These are phyloP conservation scores for Suillus alpinus DNA, from an alignment of 768 basidiomycete species.

Conservation along the genomic window DNA sequence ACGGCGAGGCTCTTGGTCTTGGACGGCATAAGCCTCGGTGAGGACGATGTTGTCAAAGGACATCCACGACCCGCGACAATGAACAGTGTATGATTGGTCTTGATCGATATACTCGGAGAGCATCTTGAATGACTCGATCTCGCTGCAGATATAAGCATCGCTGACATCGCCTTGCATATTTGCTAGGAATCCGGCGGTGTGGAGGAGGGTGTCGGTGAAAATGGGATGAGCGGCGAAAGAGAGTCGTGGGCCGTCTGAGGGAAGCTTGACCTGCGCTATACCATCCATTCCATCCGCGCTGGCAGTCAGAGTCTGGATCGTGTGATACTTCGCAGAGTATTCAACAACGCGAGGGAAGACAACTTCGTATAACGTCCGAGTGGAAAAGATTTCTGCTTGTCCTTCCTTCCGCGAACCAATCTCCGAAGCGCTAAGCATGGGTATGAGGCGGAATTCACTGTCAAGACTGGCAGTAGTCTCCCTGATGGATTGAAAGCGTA, in stretches of 20 bases:
- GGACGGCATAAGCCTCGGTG: conserved; percentile 51
- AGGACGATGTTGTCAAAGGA: conserved; percentile 44
- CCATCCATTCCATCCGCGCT: conserved; percentile 47
- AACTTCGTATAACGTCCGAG: conserved; percentile 58
- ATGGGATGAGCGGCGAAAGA: conserved; percentile 48
- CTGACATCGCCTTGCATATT: conserved; percentile 51
- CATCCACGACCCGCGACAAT: conserved; percentile 46
- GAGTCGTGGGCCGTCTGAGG: conserved; percentile 28
- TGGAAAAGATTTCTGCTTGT: conserved; percentile 47
- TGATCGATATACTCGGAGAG: conserved; percentile 42
- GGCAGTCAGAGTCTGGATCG: conserved; percentile 54
- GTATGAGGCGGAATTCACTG: conserved; percentile 32
- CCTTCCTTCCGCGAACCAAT: conserved; percentile 21
- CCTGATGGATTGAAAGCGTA: conserved; percentile 33
- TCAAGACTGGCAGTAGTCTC: conserved; percentile 37
- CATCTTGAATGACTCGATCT: conserved; percentile 47
- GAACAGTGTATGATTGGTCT: conserved; percentile 45
- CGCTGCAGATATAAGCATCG: conserved; percentile 63
- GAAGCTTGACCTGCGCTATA: conserved; percentile 47
- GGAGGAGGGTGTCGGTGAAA: conserved; percentile 66
- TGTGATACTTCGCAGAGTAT: conserved; percentile 57
- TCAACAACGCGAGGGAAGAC: conserved; percentile 69
- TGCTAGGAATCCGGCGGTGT: conserved; percentile 67
- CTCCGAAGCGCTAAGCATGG: conserved; percentile 33
- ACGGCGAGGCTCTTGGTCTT: conserved; percentile 29